Percentiles rank a stretch among this genome's conserved stretches.
Conservation (phyloP, 495 filamentous ascomycete genomes). For the Clavariopsis aquatica region DNA sequence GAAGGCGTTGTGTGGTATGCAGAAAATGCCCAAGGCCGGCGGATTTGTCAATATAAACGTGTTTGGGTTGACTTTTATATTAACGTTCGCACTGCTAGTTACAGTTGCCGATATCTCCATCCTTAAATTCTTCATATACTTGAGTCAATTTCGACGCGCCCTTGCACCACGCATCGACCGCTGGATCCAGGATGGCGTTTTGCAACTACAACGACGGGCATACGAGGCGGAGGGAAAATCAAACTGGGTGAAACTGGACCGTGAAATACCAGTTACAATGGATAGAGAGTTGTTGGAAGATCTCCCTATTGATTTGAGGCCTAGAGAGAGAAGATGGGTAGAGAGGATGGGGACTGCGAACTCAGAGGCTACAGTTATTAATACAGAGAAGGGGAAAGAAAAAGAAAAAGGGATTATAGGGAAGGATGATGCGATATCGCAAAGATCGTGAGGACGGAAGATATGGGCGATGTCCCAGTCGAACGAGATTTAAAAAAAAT, state of each 20-base stretch:
- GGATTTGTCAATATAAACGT: slow-evolving; percentile 28
- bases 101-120: slow-evolving; percentile 2
- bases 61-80: slow-evolving; percentile 12
- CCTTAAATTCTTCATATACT: slow-evolving; percentile 4
- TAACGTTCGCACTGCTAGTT: neutral
- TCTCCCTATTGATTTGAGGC: neutral
- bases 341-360: neutral
- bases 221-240: slow-evolving; percentile 9
- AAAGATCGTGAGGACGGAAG: too few relatives aligned
- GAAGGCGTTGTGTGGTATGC: slow-evolving; percentile 8
- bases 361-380: neutral
- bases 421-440: too few relatives aligned
- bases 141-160: slow-evolving; percentile 1
- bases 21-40: slow-evolving; percentile 13
- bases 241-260: neutral
- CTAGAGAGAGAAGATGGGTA: neutral
- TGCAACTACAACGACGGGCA: slow-evolving; percentile 16
- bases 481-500: too few relatives aligned
- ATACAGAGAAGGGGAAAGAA: neutral
- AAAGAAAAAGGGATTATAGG: neutral
- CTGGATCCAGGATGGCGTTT: slow-evolving; percentile 21
- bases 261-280: slow-evolving; percentile 6
- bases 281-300: neutral
- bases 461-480: too few relatives aligned
- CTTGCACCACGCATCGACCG: slow-evolving; percentile 11